These are phyloP conservation scores for Xylaria acuta DNA, from an alignment of 495 filamentous ascomycete genomes.

Conservation along the genomic window DNA sequence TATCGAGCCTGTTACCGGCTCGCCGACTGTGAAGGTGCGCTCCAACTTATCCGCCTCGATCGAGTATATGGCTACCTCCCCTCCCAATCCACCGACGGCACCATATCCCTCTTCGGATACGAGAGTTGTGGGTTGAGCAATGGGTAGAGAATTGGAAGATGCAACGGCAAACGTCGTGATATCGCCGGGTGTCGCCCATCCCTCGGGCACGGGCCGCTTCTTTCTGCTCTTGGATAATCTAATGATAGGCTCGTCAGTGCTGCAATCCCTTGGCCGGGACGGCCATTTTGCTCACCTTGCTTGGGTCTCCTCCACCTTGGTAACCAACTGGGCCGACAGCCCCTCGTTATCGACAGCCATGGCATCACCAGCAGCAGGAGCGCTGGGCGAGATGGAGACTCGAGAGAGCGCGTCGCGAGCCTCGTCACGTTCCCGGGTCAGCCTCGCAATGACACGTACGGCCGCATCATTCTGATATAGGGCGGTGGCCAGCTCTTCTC, in stretches of 20 bases:
- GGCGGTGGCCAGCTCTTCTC: slow-evolving; percentile 91
- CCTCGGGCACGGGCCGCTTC: slow-evolving; percentile 84
- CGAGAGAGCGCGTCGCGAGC: slow-evolving; percentile 90
- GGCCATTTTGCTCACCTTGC: slow-evolving; percentile 63
- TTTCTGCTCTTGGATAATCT: slow-evolving; percentile 84
- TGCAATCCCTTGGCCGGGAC: neutral
- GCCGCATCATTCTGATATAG: slow-evolving; percentile 97
- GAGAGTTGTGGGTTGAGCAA: slow-evolving; percentile 65
- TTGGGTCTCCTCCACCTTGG: slow-evolving; percentile 79
- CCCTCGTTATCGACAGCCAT: slow-evolving; percentile 87
- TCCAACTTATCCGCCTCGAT: slow-evolving; percentile 72
- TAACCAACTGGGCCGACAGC: slow-evolving; percentile 73
- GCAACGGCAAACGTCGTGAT: slow-evolving; percentile 70
- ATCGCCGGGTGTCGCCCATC: slow-evolving; percentile 79
- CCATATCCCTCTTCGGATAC: slow-evolving; percentile 74
- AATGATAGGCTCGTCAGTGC: slow-evolving; percentile 26
- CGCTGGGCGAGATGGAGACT: slow-evolving; percentile 71
- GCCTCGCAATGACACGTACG: slow-evolving; percentile 85
- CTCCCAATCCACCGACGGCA: slow-evolving; percentile 80
- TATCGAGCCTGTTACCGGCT: slow-evolving; percentile 75
- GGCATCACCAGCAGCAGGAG: slow-evolving; percentile 68
- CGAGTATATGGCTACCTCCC: slow-evolving; percentile 80
- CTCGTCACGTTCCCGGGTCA: slow-evolving; percentile 90
- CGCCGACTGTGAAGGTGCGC: slow-evolving; percentile 67
- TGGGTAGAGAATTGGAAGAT: slow-evolving; percentile 68